Percentiles rank a stretch among this genome's conserved stretches.
Conservation (phyloP, 2,329 filamentous ascomycete species). For the Neonectria neomacrospora region DNA sequence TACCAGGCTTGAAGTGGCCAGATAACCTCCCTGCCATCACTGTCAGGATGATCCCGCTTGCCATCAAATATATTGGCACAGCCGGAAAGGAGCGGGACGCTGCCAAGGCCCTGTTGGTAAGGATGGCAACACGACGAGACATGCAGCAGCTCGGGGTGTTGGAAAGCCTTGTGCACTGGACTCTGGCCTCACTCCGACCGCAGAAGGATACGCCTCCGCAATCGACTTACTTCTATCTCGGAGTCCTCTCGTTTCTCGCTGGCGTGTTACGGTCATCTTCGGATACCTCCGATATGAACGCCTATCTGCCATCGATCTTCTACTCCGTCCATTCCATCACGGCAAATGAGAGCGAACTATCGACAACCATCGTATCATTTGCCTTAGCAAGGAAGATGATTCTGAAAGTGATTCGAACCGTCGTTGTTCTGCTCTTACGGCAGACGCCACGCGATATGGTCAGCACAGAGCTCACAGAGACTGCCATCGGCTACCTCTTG, state of each 20-base stretch:
- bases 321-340: conserved; percentile 69
- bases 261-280: conserved; percentile 76
- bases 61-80: conserved; percentile 75
- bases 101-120: conserved; percentile 83
- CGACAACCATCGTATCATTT: conserved; percentile 71
- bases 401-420: conserved; percentile 85
- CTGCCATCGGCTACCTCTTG: conserved; percentile 83
- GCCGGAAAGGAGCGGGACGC: conserved; percentile 91
- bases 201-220: conserved; percentile 49
- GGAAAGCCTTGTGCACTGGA: conserved; percentile 75
- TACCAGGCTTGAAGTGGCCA: conserved; percentile 66
- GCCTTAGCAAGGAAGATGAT: conserved; percentile 84
- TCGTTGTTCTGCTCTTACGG: conserved; percentile 73
- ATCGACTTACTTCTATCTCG: conserved; percentile 80
- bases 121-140: conserved; percentile 84
- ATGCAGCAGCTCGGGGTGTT: conserved; percentile 85
- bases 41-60: conserved; percentile 75
- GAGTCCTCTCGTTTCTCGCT: conserved; percentile 81
- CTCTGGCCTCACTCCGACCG: conserved; percentile 68
- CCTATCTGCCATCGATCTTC: conserved; percentile 74
- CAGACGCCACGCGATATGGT: conserved; percentile 55
- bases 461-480: conserved; percentile 74
- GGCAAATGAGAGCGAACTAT: conserved; percentile 59
- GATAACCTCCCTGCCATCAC: conserved; percentile 74
- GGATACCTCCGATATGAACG: conserved; percentile 78